Base-by-base conservation (phyloP, 2,329 filamentous ascomycete species). In the Penicillium hordei region DNA sequence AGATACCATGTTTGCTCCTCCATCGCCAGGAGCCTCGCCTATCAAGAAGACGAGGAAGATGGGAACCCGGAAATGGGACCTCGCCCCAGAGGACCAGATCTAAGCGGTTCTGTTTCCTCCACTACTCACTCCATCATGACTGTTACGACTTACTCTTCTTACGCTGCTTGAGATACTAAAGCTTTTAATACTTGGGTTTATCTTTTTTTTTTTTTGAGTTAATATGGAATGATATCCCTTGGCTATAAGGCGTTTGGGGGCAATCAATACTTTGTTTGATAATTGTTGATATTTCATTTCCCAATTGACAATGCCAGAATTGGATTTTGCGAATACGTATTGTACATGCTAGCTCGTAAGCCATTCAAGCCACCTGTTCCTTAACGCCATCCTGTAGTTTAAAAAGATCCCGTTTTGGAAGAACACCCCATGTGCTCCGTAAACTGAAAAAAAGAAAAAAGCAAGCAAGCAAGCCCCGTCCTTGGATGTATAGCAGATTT, bases 21-120 rank as follows among this genome's bases (percentile, higher is more conserved):
- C 59, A 13, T 60, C 70, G 17, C 69, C 63, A 13, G 58, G 68
- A 6, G 58, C 63, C 7, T 71, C 72, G 3, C 67, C 70, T 3
- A 72, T 67, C 25, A 79, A 77, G 68, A 77, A 75, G 52, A 69
- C 67, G 33, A 72, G 76, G 48, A 80, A 78, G 61, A 70, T 81
- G 67, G 77, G 76, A 8, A 75, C 78, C 2, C 67, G 79, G 50
- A 80, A 79, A 63, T 78, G 76, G 72, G 79, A 81, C 65, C 61
- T 81, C 51, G 78, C 71, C 5, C 75, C 77, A 1, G 77, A 78
- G 57, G 72, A 74, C 45, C 72, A 77, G 48, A 65, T 72, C 27
- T 71, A 60, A 63, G 10, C 29, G 12, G 3, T n/a, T 10, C 40
- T 42, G 3, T 38, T 23, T 45, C 19, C 34, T 45, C 7, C 44